Percentiles rank a stretch among this genome's conserved stretches.
These are phyloP conservation scores for Penicillium robsamsonii DNA, from an alignment of 495 filamentous ascomycete genomes.

Conservation along the genomic window DNA sequence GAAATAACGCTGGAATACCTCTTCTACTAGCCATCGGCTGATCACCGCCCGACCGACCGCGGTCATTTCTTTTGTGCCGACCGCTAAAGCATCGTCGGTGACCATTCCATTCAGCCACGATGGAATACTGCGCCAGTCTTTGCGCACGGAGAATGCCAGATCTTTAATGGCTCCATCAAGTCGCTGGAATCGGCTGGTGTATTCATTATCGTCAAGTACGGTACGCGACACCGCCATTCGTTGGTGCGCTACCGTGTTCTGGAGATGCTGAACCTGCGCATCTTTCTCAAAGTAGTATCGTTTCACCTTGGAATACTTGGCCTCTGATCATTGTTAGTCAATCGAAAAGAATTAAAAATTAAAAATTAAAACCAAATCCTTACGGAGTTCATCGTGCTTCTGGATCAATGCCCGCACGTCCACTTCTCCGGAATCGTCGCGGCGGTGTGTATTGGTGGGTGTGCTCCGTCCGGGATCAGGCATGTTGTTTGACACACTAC, in stretches of 20 bases:
- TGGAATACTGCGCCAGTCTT: conserved; percentile 82
- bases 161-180: conserved; percentile 95
- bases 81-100: conserved; percentile 76
- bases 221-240: conserved; percentile 92
- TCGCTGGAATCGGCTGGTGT: conserved; percentile 82
- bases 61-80: conserved; percentile 94
- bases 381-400: conserved; percentile 66
- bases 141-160: conserved; percentile 89
- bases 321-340: conserved; percentile 52
- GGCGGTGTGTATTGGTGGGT: conserved; percentile 51
- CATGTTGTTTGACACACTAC: conserved; percentile 31
- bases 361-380: conserved; percentile 18
- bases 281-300: conserved; percentile 95
- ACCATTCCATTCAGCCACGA: conserved; percentile 73
- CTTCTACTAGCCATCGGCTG: conserved; percentile 84
- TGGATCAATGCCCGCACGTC: conserved; percentile 44
- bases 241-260: conserved; percentile 95
- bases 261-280: conserved; percentile 87
- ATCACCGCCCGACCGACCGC: conserved; percentile 90
- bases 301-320: conserved; percentile 98
- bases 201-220: conserved; percentile 94
- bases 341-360: not conserved
- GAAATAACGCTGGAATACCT: conserved; percentile 87
- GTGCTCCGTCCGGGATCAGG: conserved; percentile 58
- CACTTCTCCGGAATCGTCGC: conserved; percentile 54